phyloP scores from a whole-genome alignment of 1,139 yeast species.

The Taphrina populina region DNA sequence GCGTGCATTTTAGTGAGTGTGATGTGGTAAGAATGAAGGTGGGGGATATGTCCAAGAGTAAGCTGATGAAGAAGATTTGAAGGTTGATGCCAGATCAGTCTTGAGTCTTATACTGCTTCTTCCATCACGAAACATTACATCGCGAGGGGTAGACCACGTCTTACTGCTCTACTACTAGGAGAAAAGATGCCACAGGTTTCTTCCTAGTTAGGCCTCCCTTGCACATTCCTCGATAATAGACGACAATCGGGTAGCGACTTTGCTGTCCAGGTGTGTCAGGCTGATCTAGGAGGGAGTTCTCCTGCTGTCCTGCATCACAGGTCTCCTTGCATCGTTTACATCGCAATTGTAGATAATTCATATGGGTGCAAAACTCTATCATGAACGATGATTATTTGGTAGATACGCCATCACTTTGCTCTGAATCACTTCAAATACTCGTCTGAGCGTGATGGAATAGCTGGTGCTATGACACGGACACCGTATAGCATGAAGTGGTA shows the following conservation, averaged over 20 bases:
- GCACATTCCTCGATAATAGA: constrained; percentile 16
- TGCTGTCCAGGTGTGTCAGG: neutral
- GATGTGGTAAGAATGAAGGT: constrained; percentile 13
- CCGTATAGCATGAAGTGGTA: no score
- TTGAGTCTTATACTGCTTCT: constrained; percentile 4
- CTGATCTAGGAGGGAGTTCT: constrained; percentile 8
- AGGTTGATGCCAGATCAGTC: neutral
- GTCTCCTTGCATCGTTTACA: constrained; percentile 3
- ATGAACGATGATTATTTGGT: no score
- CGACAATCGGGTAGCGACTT: neutral
- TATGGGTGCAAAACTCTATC: neutral
- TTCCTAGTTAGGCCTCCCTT: constrained; percentile 3
- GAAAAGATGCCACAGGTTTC: constrained; percentile 13
- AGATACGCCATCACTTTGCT: no score
- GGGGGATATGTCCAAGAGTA: neutral
- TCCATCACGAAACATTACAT: neutral
- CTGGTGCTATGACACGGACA: no score
- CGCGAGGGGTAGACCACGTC: no score
- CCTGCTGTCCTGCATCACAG: neutral
- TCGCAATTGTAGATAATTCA: neutral
- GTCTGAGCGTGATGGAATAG: no score
- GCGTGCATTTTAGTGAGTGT: constrained; percentile 24
- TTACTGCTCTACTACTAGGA: no score
- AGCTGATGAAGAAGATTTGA: neutral
- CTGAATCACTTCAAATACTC: no score